Evolutionary conservation across 352 stramenopile genomes (phyloP), one percentile per base, ranked within the genome.

Genomic region (Globisporangium orthogonon): DNA sequence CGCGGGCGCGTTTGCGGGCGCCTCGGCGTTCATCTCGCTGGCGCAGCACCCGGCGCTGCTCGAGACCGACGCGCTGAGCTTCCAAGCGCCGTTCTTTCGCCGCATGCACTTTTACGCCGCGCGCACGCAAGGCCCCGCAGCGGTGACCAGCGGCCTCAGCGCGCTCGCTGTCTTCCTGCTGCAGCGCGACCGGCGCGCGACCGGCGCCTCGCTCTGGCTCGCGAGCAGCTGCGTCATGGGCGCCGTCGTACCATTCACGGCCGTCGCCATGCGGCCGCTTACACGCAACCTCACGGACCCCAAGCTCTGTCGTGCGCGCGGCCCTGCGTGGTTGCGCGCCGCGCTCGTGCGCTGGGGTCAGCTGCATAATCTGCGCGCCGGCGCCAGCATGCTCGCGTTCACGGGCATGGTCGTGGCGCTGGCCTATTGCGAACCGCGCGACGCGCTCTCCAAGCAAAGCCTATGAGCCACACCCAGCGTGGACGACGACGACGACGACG

Each of bases 21-120:
- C 78, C 13, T 71, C 78, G 39, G 73, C 69, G 39, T 91, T 78
- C 66, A 89, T 91, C 62, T 82, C 68, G 18, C 65, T 87, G 55
- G 82, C 79, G 48, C 82, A 89, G 65, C 82, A 89, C 39, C 82
- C 82, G 43, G 77, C 78, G 49, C 67, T 91, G 46, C 62, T 89
- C 52, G 73, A 87, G 65, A 84, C 75, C 30, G 60, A 74, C 43
- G 61, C 69, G 31, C 49, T 83, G 29, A 61, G 60, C 4, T 86
- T 89, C 61, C 82, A 89, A 47, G 79, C 76, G 7, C 73, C 79
- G 1, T 91, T 87, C 66, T 91, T 91, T 65, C 70, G 77, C 7
- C 73, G 76, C 50, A 89, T 91, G 77, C 89, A 91, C 68, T 87
- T 83, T 53, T 78, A 86, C 60, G 82, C 82, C 0, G 72, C 78